phyloP scores from a whole-genome alignment of 108 stramenopile species.

The Phaeodactylum tricornutum region DNA sequence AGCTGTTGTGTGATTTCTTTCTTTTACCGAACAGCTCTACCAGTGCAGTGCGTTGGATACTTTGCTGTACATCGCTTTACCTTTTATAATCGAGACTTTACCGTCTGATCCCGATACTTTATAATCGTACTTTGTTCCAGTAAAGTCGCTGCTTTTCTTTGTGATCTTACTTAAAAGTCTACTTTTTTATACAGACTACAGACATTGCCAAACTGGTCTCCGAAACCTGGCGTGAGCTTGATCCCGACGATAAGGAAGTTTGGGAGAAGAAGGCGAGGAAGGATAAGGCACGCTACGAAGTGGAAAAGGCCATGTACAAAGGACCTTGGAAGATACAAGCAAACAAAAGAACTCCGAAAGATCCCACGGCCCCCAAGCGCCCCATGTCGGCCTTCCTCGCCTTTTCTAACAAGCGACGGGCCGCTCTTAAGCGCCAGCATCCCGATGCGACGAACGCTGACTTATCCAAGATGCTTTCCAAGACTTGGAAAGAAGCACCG shows the following conservation, averaged over 20 bases:
- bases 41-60: too few species aligned
- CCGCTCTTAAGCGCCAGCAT: slow-evolving; percentile 15
- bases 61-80: too few species aligned
- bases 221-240: slow-evolving; percentile 19
- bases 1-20: not conserved
- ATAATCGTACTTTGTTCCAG: too few species aligned
- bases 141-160: too few species aligned
- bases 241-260: slow-evolving; percentile 8
- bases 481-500: slow-evolving; percentile 21
- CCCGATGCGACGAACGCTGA: slow-evolving; percentile 21
- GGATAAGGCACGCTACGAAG: slow-evolving; percentile 24
- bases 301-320: slow-evolving; percentile 30
- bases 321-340: slow-evolving; percentile 30
- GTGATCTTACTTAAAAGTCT: too few species aligned
- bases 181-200: slow-evolving; percentile 22
- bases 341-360: slow-evolving; percentile 17
- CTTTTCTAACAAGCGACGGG: slow-evolving; percentile 27
- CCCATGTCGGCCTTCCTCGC: slow-evolving; percentile 46
- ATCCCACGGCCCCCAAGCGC: slow-evolving; percentile 44
- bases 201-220: slow-evolving; percentile 29
- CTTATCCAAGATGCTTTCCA: slow-evolving; percentile 18
- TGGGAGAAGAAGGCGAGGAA: slow-evolving; percentile 13
- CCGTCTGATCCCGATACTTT: too few species aligned
- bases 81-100: too few species aligned
- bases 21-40: too few species aligned